Evolutionary conservation across 2,329 filamentous ascomycete genomes (phyloP).

Genomic region (Ophiostoma novo-ulmi): DNA sequence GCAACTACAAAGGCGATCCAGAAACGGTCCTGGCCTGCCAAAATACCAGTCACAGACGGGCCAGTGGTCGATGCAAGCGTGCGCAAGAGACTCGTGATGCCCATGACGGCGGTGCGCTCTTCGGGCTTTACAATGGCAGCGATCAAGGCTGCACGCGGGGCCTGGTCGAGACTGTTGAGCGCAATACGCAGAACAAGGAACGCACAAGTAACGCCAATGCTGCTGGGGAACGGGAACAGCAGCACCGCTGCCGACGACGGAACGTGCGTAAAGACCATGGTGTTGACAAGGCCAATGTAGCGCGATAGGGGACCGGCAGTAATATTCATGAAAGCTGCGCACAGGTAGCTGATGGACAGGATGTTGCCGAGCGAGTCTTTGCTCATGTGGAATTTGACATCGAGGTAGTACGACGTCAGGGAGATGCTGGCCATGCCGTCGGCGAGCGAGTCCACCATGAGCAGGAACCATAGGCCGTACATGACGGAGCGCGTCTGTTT

Average conservation of each 20-base stretch:
- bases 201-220: constrained; percentile 47
- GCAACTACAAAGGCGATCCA: constrained; percentile 59
- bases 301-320: constrained; percentile 55
- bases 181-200: constrained; percentile 56
- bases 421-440: constrained; percentile 60
- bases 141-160: constrained; percentile 60
- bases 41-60: constrained; percentile 50
- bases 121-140: constrained; percentile 60
- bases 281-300: constrained; percentile 57
- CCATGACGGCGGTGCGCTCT: constrained; percentile 66
- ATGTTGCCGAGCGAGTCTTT: constrained; percentile 59
- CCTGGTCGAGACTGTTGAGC: constrained; percentile 66
- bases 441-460: constrained; percentile 59
- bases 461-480: constrained; percentile 60
- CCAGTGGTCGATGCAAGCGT: constrained; percentile 54
- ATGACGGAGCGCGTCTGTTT: constrained; percentile 52
- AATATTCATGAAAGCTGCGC: constrained; percentile 49
- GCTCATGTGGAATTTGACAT: constrained; percentile 49
- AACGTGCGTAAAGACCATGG: constrained; percentile 59
- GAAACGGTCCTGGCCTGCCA: constrained; percentile 50
- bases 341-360: constrained; percentile 49
- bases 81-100: constrained; percentile 57
- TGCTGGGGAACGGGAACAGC: constrained; percentile 52
- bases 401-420: constrained; percentile 55
- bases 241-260: constrained; percentile 58